Base-by-base conservation (phyloP, 495 filamentous ascomycete genomes). In the Hamigera avellanea region DNA sequence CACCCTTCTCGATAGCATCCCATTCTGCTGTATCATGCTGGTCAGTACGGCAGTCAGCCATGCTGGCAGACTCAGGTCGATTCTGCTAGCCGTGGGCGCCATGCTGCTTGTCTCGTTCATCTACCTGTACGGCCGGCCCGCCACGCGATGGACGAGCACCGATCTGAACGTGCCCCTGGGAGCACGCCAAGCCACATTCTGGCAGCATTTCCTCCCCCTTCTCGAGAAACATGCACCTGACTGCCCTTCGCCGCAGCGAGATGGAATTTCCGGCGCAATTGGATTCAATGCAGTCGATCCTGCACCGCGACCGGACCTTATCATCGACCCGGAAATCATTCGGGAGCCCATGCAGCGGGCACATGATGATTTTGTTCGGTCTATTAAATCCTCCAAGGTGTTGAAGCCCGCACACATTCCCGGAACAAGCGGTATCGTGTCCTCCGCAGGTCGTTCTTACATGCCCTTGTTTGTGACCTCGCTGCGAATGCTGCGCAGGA, bases 351-450 rank as follows among this genome's bases (percentile, higher is more conserved):
- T 57, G 50, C 43, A 42, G 35, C 21, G 9, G 7, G 46, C 51
- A 1, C 62, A 68, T 33, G 41, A 52, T 25, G 31, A 40, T 2
- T 66, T 62, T 44, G 48, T 62, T 6, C 30, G 48, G 0, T 37
- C 43, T 6, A 52, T 64, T n/a, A 37, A 40, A 15, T 18, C 19
- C 8, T 42, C 15, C 16, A 45, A n/a, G 1, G 35, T 8, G 8
- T 44, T 37, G 7, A 41, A 28, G n/a, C 51, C 54, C 26, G 48
- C 52, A 8, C 60, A 56, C 38, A 35, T 41, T n/a, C 32, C 39
- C 9, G 35, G 43, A 25, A 61, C 67, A 2, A 49, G 39, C 8
- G 70, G 70, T 6, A 62, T 75, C 19, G 70, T 70, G 13, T 66
- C 62, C 1, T 51, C 56, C 9, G 60, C 60, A 7, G 52, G 56